phyloP scores from a whole-genome alignment of 768 basidiomycete genomes.

The Sistotremastrum niveocremeum region DNA sequence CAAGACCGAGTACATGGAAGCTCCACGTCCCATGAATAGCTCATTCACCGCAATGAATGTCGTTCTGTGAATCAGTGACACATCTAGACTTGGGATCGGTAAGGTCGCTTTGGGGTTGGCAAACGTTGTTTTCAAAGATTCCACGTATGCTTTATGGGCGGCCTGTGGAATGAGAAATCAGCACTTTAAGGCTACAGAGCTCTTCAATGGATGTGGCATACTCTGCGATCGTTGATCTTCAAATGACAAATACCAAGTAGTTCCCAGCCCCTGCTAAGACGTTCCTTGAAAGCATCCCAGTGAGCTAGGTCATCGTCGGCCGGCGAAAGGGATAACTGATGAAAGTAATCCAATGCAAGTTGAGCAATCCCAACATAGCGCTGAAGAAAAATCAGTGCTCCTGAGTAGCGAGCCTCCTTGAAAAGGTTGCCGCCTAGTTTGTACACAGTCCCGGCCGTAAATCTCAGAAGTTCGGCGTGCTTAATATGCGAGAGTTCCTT shows the following conservation, averaged over 20 bases:
- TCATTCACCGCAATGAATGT: conserved; percentile 59
- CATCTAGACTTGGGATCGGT: conserved; percentile 39
- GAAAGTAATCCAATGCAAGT: no score
- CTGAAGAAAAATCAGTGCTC: no score
- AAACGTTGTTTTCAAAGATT: conserved; percentile 40
- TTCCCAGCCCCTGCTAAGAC: conserved; percentile 66
- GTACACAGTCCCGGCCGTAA: no score
- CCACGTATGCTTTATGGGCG: conserved; percentile 42
- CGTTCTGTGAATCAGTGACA: conserved; percentile 43
- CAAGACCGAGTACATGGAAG: conserved; percentile 28
- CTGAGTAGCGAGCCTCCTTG: no score
- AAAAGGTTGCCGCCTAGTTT: no score
- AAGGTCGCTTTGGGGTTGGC: conserved; percentile 7
- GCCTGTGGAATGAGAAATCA: conserved; percentile 26
- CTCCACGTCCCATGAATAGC: conserved; percentile 35
- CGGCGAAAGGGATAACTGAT: no score
- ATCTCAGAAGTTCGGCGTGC: no score
- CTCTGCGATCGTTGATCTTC: conserved; percentile 68
- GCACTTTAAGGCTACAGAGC: neutral
- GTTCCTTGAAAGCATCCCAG: conserved; percentile 31
- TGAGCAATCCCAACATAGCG: no score
- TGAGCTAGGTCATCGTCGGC: no score
- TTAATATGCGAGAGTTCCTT: no score
- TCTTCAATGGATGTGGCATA: conserved; percentile 18
- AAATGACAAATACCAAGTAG: conserved; percentile 64